Conservation (phyloP, 352 stramenopile genomes). For the Phytophthora boehmeriae region DNA sequence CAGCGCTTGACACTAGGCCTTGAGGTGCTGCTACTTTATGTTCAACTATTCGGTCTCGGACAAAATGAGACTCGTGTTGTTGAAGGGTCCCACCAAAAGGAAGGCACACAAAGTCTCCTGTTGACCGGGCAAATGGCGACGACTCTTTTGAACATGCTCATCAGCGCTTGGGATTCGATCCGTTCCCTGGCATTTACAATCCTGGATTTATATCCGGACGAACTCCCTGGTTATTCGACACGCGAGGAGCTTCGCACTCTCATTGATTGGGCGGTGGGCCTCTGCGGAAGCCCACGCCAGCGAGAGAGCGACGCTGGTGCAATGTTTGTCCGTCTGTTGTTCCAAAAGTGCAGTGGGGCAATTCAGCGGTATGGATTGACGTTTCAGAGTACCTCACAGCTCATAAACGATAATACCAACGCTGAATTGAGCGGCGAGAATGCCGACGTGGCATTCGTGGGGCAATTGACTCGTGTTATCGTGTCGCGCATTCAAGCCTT, state of each 20-base stretch:
- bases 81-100: not conserved
- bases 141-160: constrained; percentile 76
- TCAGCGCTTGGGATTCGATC: constrained; percentile 82
- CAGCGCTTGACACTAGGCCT: constrained; percentile 76
- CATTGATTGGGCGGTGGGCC: constrained; percentile 70
- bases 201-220: constrained; percentile 68
- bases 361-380: constrained; percentile 48
- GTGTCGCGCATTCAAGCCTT: constrained; percentile 41
- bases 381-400: constrained; percentile 25
- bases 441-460: constrained; percentile 53
- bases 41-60: constrained; percentile 72
- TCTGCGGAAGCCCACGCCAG: constrained; percentile 77
- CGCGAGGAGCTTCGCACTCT: constrained; percentile 46
- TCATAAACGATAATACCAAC: constrained; percentile 1
- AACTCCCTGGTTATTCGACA: constrained; percentile 66
- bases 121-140: constrained; percentile 70
- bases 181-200: constrained; percentile 70
- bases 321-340: constrained; percentile 84
- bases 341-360: constrained; percentile 55
- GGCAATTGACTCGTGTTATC: constrained; percentile 64
- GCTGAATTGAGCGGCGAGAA: constrained; percentile 11
- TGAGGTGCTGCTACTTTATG: constrained; percentile 71
- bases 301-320: constrained; percentile 88
- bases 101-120: constrained; percentile 34
- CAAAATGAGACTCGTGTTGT: constrained; percentile 7